These are phyloP conservation scores for Mucor racemosus DNA, from an alignment of 371 early-diverging fungal species.

Conservation along the genomic window DNA sequence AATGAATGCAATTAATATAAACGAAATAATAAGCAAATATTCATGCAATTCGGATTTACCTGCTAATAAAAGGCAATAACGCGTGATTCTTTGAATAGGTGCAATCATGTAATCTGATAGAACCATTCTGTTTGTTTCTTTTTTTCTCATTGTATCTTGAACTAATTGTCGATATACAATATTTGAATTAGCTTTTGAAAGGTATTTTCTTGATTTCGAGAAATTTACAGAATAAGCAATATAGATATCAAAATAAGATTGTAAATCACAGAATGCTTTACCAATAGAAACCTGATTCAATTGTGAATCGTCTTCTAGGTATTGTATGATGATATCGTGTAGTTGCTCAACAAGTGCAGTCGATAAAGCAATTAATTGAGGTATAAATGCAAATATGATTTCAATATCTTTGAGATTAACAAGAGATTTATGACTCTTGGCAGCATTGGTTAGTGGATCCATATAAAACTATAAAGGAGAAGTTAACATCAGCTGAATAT, in stretches of 20 bases:
- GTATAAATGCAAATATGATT: conserved; percentile 43
- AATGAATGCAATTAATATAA: conserved; percentile 12
- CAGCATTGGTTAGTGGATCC: conserved; percentile 39
- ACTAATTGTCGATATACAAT: conserved; percentile 41
- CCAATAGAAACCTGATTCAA: conserved; percentile 19
- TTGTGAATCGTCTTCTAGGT: conserved; percentile 12
- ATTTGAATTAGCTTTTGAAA: conserved; percentile 34
- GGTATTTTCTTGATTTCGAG: conserved; percentile 29
- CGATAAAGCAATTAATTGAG: conserved; percentile 36
- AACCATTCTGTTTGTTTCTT: conserved; percentile 41
- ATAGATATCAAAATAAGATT: conserved; percentile 38
- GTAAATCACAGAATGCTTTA: conserved; percentile 33
- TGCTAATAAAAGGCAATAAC: conserved; percentile 54
- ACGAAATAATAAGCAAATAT: background rate
- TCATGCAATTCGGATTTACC: conserved; percentile 29
- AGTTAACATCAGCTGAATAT: too few relatives aligned
- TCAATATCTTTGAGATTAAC: conserved; percentile 32
- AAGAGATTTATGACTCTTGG: conserved; percentile 23
- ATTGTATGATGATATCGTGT: conserved; percentile 7
- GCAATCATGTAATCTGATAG: conserved; percentile 58
- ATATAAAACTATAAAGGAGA: conserved; percentile 33
- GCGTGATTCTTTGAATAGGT: conserved; percentile 58
- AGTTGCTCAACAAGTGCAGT: conserved; percentile 24
- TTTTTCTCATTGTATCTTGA: conserved; percentile 29
- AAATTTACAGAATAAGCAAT: conserved; percentile 40